These are phyloP conservation scores for Xylaria sp. DNA, from an alignment of 495 filamentous ascomycete genomes.

Conservation along the genomic window DNA sequence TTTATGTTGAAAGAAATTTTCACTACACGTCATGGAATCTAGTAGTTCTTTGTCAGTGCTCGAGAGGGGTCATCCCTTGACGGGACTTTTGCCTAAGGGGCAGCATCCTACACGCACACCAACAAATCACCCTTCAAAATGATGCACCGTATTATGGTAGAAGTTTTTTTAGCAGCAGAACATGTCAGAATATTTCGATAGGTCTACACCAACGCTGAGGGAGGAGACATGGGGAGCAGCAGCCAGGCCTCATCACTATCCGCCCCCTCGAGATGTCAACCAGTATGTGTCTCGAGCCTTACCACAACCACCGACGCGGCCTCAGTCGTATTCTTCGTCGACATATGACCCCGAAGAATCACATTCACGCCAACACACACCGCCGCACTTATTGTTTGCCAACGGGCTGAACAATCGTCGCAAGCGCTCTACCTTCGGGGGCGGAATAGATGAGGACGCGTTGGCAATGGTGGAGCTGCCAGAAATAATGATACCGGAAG, in stretches of 20 bases:
- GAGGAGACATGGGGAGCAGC: background rate
- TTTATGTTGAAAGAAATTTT: background rate
- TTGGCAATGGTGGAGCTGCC: background rate
- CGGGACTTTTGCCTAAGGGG: background rate
- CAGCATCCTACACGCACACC: background rate
- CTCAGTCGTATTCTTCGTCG: constrained; percentile 1
- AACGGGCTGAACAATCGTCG: background rate
- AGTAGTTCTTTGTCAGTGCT: constrained; percentile 17
- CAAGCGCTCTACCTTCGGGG: background rate
- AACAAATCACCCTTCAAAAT: background rate
- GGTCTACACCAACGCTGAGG: background rate
- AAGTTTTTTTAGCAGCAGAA: background rate
- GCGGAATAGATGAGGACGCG: background rate
- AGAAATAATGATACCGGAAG: constrained; percentile 11
- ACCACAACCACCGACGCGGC: constrained; percentile 13
- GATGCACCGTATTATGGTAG: background rate
- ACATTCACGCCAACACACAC: constrained; percentile 5
- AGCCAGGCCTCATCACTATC: background rate
- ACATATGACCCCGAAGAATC: constrained; percentile 3
- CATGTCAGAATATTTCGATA: constrained; percentile 21
- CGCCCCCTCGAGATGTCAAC: constrained; percentile 15
- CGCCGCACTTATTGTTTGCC: background rate
- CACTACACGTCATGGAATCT: background rate
- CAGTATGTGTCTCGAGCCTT: constrained; percentile 21
- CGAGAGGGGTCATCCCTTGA: constrained; percentile 9